Percentiles rank a stretch among this genome's conserved stretches.
Conservation (phyloP, 345 rosid species). For the Odontarrhena argentea region DNA sequence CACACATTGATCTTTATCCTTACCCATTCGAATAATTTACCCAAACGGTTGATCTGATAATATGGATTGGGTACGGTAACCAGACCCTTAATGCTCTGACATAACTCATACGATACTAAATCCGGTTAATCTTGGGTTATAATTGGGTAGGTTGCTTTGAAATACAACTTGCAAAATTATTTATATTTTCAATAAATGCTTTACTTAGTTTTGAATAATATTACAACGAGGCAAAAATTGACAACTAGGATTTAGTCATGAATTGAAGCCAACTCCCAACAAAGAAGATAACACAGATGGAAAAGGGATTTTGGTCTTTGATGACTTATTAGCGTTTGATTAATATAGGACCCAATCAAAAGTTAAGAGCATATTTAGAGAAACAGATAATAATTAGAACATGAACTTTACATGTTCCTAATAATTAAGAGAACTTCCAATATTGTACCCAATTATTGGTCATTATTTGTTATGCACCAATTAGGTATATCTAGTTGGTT, state of each 20-base stretch:
- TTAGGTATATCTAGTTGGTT: slow-evolving; percentile 29
- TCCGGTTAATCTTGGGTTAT: slow-evolving; percentile 21
- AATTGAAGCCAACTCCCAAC: slow-evolving; percentile 39
- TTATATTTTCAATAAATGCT: slow-evolving; percentile 13
- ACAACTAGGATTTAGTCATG: slow-evolving; percentile 41
- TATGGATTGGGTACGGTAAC: no score
- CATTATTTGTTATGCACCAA: slow-evolving; percentile 32
- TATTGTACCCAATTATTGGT: slow-evolving; percentile 37
- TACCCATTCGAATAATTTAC: no score
- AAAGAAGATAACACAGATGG: slow-evolving; percentile 39
- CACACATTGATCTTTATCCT: no score
- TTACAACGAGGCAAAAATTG: slow-evolving; percentile 38
- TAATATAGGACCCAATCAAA: slow-evolving; percentile 30
- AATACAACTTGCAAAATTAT: slow-evolving; percentile 35
- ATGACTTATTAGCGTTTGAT: slow-evolving; percentile 31
- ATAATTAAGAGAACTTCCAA: slow-evolving; percentile 25
- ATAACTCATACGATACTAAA: slow-evolving; percentile 9
- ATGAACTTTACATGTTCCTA: slow-evolving; percentile 37
- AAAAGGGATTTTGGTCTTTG: slow-evolving; percentile 37
- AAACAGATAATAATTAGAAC: slow-evolving; percentile 24
- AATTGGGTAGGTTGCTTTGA: slow-evolving; percentile 38
- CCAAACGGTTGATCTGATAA: no score
- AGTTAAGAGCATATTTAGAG: slow-evolving; percentile 27
- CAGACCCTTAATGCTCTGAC: no score
- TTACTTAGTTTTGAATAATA: slow-evolving; percentile 34